phyloP scores from a whole-genome alignment of 148 eudicot species.

The Simmondsia chinensis region DNA sequence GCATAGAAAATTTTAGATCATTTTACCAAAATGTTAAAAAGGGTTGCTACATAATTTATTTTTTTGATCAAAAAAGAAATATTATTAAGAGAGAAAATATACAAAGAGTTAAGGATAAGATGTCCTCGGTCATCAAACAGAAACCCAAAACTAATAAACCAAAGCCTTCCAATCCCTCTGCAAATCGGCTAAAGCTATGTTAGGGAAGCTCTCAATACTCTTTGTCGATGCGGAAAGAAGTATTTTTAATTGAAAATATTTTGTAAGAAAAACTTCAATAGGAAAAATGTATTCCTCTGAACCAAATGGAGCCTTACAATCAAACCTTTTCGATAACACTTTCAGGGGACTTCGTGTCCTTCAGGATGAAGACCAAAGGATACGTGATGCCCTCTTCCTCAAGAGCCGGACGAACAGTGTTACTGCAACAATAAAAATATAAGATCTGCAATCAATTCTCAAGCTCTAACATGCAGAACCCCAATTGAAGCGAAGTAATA shows the following conservation, averaged over 20 bases:
- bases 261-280: too few species aligned
- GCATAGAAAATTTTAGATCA: conserved; percentile 19
- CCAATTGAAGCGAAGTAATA: not conserved
- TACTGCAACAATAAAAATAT: conserved; percentile 32
- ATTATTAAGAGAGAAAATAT: not conserved
- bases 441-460: conserved; percentile 4
- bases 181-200: too few species aligned
- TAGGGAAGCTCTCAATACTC: too few species aligned
- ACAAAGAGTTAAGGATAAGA: too few species aligned
- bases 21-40: not conserved
- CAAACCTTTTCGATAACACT: conserved; percentile 43
- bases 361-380: conserved; percentile 39
- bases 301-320: too few species aligned
- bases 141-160: too few species aligned
- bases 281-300: too few species aligned
- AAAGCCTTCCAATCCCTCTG: too few species aligned
- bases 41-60: not conserved
- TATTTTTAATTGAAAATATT: too few species aligned
- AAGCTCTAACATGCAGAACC: conserved; percentile 7
- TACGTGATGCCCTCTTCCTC: conserved; percentile 44
- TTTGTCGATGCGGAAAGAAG: too few species aligned
- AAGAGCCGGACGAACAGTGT: conserved; percentile 45
- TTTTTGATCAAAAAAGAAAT: not conserved
- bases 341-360: conserved; percentile 27
- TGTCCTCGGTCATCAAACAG: too few species aligned